A percentile compares a stretch with the other conserved stretches of the same genome.
Evolutionary conservation across 2,329 filamentous ascomycete species (phyloP).

Genomic region (Tolypocladium tundrense): DNA sequence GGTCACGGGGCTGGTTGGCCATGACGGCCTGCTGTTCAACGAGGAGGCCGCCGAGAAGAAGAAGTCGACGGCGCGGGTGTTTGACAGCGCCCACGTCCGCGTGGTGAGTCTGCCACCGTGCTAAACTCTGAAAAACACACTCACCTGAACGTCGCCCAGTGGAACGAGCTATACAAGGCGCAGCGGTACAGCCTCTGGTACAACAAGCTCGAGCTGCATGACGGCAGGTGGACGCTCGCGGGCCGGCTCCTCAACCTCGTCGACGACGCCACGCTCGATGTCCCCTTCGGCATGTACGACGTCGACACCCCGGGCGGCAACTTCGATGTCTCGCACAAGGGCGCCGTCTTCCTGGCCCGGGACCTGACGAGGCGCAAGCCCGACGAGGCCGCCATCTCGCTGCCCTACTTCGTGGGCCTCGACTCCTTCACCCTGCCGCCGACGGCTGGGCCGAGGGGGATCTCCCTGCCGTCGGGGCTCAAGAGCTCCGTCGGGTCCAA

Average conservation of each 20-base stretch:
- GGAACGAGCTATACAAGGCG: slow-evolving; percentile 18
- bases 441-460: slow-evolving; percentile 10
- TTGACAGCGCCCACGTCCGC: slow-evolving; percentile 21
- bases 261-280: slow-evolving; percentile 18
- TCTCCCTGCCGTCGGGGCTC: slow-evolving; percentile 10
- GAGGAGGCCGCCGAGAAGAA: slow-evolving; percentile 13
- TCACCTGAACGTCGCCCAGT: slow-evolving; percentile 11
- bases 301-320: slow-evolving; percentile 9
- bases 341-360: slow-evolving; percentile 22
- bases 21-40: slow-evolving; percentile 22
- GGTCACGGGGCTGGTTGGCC: slow-evolving; percentile 20
- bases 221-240: slow-evolving; percentile 18
- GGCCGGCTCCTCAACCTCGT: slow-evolving; percentile 22
- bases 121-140: fast-evolving
- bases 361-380: slow-evolving; percentile 6
- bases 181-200: slow-evolving; percentile 28
- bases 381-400: slow-evolving; percentile 5
- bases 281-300: slow-evolving; percentile 16
- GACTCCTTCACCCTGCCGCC: slow-evolving; percentile 17
- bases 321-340: slow-evolving; percentile 23
- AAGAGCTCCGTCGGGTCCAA: slow-evolving; percentile 8
- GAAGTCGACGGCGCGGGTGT: slow-evolving; percentile 20
- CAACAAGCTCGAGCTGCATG: slow-evolving; percentile 17
- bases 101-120: slow-evolving; percentile 14
- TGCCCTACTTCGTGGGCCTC: slow-evolving; percentile 23